Evolutionary conservation across 2,329 filamentous ascomycete species (phyloP).

Genomic region (Elsinoe perseae): DNA sequence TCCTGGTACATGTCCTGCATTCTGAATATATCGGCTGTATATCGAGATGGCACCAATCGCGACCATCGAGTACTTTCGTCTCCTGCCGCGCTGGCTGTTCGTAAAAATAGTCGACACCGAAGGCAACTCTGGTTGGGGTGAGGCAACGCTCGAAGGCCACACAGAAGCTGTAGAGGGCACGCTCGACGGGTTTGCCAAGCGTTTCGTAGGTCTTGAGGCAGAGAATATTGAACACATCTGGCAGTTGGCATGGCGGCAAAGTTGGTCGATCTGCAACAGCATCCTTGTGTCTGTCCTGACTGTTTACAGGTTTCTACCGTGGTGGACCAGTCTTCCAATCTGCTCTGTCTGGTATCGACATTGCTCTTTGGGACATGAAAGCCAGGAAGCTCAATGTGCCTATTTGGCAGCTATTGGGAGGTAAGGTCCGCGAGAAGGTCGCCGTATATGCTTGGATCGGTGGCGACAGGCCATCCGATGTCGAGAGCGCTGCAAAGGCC

Average conservation of each 20-base stretch:
- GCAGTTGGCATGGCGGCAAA: conserved; percentile 61
- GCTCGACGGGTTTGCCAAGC: conserved; percentile 56
- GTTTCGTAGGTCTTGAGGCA: conserved; percentile 60
- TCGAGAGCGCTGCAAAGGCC: conserved; percentile 46
- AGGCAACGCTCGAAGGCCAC: conserved; percentile 66
- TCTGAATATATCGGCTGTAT: neutral
- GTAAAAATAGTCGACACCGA: conserved; percentile 65
- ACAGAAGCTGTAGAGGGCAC: conserved; percentile 67
- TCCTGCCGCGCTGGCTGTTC: conserved; percentile 68
- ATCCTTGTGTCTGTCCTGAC: neutral
- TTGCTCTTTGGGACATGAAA: conserved; percentile 74
- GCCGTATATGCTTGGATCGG: conserved; percentile 75
- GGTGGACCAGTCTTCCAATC: conserved; percentile 76
- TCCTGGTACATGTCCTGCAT: neutral
- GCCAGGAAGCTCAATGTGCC: conserved; percentile 57
- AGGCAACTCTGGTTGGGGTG: conserved; percentile 62
- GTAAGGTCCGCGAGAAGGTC: conserved; percentile 61
- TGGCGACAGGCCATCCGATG: conserved; percentile 61
- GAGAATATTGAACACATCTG: conserved; percentile 76
- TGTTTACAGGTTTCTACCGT: conserved; percentile 56
- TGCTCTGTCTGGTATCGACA: conserved; percentile 68
- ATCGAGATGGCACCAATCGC: conserved; percentile 56
- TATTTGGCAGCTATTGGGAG: conserved; percentile 65
- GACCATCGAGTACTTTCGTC: conserved; percentile 63
- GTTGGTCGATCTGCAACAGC: conserved; percentile 24